Base-by-base conservation (phyloP, 2,329 filamentous ascomycete genomes). In the Fusarium penzigii region DNA sequence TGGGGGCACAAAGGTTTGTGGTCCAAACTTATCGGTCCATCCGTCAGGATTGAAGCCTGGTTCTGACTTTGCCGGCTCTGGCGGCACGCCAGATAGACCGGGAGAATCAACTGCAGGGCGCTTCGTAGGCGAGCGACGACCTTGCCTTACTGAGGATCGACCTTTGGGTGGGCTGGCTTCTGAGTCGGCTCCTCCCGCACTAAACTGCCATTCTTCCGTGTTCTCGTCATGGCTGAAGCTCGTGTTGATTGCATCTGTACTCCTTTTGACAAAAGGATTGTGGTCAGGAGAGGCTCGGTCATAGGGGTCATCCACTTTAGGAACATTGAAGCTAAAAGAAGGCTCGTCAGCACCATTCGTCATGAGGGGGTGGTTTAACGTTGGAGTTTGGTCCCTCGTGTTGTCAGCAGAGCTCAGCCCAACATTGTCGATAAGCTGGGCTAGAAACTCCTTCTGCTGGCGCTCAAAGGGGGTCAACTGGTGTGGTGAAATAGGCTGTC, bases 171-270 rank as follows among this genome's bases (percentile, higher is more conserved):
- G 59, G n/a, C 59, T 62, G 17, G 61, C 62, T 14, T 56, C 32
- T 14, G 32, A 51, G 57, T 71, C 62, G 61, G 64, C 65, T 34
- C 70, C 71, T 6, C 81, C 80, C 12, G 81, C 81, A 48, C 70
- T 81, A 56, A 84, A 84, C 49, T 78, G 72, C 76, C 75, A 82
- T 17, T 70, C 67, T 34, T 71, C 68, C 6, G 71, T 59, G 41
- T 71, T 66, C 17, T 83, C 77, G 13, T 78, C 76, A 5, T 79
- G 72, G 17, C 77, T 77, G 67, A 87, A 87, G 39, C 72, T 80
- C 16, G 83, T 86, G 66, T 84, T 83, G 59, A 87, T 86, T 46
- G 80, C 82, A 51, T 87, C 82, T 17, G 79, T 72, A 59, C 80
- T 85, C 51, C 69, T 78, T 53, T 76, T 77, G 39, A 72, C 64